Conservation (phyloP, 495 filamentous ascomycete genomes). For the Trichoderma gamsii region DNA sequence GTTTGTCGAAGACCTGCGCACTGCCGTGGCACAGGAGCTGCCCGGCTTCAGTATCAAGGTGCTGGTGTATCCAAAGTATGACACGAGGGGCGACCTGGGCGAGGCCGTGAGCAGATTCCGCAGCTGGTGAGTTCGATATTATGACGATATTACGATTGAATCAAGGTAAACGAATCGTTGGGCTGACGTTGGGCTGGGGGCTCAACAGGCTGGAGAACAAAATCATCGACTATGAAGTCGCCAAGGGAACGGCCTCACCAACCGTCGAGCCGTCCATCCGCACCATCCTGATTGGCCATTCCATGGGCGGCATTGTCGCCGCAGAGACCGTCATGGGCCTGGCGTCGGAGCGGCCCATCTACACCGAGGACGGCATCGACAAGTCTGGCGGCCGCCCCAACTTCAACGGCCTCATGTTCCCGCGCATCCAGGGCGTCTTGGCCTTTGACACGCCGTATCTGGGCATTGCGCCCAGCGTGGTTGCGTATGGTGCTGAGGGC, state of each 20-base stretch:
- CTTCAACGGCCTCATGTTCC: constrained; percentile 52
- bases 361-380: constrained; percentile 28
- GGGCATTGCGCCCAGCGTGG: constrained; percentile 80
- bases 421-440: constrained; percentile 74
- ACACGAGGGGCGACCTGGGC: constrained; percentile 80
- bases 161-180: background rate
- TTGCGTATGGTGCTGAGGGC: constrained; percentile 81
- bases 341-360: constrained; percentile 60
- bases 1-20: constrained; percentile 69
- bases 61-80: constrained; percentile 81
- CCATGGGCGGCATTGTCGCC: constrained; percentile 95
- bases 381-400: constrained; percentile 25
- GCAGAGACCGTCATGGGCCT: constrained; percentile 75
- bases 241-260: constrained; percentile 71
- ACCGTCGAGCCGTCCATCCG: constrained; percentile 85
- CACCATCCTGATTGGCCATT: constrained; percentile 81
- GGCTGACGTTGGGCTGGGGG: background rate
- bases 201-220: constrained; percentile 74
- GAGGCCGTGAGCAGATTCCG: constrained; percentile 75
- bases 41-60: constrained; percentile 66
- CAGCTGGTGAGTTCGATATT: constrained; percentile 66
- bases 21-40: constrained; percentile 61
- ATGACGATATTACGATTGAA: too few species aligned
- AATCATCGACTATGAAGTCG: constrained; percentile 92
- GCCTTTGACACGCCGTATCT: constrained; percentile 95